Percentiles rank a stretch among this genome's conserved stretches.
Evolutionary conservation across 169 alveolate species (phyloP).

Genomic region (Eimeria maxima): DNA sequence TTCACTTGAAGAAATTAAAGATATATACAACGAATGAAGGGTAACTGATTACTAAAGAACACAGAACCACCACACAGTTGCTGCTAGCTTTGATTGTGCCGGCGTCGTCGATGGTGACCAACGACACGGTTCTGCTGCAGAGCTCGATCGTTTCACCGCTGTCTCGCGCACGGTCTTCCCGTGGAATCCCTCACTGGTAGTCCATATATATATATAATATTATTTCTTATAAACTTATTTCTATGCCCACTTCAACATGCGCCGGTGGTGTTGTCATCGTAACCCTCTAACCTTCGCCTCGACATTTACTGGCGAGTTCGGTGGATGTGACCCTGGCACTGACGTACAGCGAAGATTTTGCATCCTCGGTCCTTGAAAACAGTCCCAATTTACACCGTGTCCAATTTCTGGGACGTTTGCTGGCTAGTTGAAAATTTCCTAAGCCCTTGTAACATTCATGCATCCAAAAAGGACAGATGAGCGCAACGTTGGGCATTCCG

Average conservation of each 20-base stretch:
- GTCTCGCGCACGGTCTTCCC: neutral
- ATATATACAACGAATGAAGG: neutral
- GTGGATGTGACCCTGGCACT: neutral
- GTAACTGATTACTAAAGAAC: neutral
- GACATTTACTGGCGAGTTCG: neutral
- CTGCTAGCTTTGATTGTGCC: neutral
- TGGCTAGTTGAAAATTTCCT: neutral
- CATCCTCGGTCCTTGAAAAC: neutral
- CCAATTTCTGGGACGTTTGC: too few species aligned
- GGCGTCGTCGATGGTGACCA: neutral
- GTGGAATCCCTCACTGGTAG: neutral
- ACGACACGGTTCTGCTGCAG: neutral
- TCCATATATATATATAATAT: neutral
- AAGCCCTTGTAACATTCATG: neutral
- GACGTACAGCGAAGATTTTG: neutral
- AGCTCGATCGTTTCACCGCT: neutral
- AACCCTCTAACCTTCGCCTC: neutral
- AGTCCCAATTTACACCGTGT: neutral
- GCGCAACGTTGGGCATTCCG: neutral
- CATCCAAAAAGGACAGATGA: too few species aligned
- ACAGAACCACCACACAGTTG: neutral
- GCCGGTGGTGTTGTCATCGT: neutral
- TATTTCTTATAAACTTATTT: neutral
- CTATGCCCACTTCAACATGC: neutral
- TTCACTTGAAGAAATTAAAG: neutral